A percentile compares a stretch with the other conserved stretches of the same genome.
phyloP scores from a whole-genome alignment of 208 protist species.

The Strigomonas culicis region DNA sequence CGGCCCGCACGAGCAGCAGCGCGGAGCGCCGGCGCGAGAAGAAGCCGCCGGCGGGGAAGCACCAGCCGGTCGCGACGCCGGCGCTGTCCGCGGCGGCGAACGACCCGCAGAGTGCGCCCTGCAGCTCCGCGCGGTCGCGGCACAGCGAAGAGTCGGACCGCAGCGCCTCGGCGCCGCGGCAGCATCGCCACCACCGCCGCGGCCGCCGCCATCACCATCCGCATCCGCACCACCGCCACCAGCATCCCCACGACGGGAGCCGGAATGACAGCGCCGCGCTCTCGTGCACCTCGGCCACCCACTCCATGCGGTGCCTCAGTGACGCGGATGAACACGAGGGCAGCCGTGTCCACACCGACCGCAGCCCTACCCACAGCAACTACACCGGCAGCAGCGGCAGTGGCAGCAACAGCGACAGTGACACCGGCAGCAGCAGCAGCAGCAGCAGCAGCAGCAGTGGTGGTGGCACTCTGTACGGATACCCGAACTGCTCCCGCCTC shows the following conservation, averaged over 20 bases:
- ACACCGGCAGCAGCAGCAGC: not conserved
- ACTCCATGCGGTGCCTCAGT: no score
- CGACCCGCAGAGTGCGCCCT: not conserved
- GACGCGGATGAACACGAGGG: no score
- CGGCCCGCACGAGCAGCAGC: not conserved
- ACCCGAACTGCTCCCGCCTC: not conserved
- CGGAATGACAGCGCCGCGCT: no score
- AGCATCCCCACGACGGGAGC: no score
- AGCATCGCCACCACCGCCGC: no score
- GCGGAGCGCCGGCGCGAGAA: no score
- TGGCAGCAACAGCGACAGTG: not conserved
- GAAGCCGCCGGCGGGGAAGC: no score
- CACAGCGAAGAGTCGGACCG: not conserved
- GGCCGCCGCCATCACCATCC: no score
- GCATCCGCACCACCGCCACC: no score
- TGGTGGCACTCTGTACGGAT: not conserved
- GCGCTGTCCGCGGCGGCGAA: not conserved
- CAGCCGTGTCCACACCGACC: no score
- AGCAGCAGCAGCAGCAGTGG: not conserved
- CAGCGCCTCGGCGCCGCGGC: no score
- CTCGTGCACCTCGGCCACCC: no score
- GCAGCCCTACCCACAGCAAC: not conserved
- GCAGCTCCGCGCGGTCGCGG: not conserved
- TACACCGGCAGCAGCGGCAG: not conserved
- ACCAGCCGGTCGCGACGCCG: not conserved